A percentile compares a stretch with the other conserved stretches of the same genome.
These are phyloP conservation scores for Colletotrichum sansevieriae DNA, from an alignment of 2,329 filamentous ascomycete genomes.

Conservation along the genomic window DNA sequence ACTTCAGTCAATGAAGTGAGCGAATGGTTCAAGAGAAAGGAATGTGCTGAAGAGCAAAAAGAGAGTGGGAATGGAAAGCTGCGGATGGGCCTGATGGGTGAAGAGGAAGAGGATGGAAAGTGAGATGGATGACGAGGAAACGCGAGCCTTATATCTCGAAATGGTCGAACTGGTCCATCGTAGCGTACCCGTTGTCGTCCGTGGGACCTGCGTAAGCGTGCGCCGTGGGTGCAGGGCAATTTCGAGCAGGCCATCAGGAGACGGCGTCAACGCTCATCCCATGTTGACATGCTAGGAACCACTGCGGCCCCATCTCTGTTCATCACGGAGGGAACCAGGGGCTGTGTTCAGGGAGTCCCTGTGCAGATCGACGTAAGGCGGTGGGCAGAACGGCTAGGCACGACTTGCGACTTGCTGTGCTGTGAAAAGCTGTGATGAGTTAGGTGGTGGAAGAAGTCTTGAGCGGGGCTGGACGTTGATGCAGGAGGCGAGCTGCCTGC, in stretches of 20 bases:
- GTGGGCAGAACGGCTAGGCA: slow-evolving; percentile 5
- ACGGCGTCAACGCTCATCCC: slow-evolving; percentile 30
- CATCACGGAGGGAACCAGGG: slow-evolving; percentile 3
- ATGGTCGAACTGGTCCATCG: slow-evolving; percentile 10
- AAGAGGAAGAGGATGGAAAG: neutral
- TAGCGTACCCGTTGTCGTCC: slow-evolving; percentile 11
- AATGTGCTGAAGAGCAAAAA: slow-evolving; percentile 40
- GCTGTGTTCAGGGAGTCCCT: slow-evolving; percentile 23
- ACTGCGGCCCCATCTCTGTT: slow-evolving; percentile 28
- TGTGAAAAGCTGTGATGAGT: neutral
- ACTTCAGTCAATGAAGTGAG: slow-evolving; percentile 42
- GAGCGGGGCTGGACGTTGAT: slow-evolving; percentile 26
- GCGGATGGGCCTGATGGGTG: slow-evolving; percentile 38
- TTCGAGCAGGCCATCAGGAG: slow-evolving; percentile 35
- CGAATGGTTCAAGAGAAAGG: slow-evolving; percentile 37
- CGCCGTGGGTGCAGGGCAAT: slow-evolving; percentile 26
- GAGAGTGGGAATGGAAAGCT: slow-evolving; percentile 40
- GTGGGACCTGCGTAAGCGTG: slow-evolving; percentile 24
- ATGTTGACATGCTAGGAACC: slow-evolving; percentile 23
- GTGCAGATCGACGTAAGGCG: slow-evolving; percentile 26
- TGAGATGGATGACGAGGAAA: neutral
- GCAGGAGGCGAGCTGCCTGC: slow-evolving; percentile 33
- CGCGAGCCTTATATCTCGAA: slow-evolving; percentile 40
- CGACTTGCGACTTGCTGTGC: neutral
- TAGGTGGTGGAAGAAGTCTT: slow-evolving; percentile 1